Base-by-base conservation (phyloP, 2,329 filamentous ascomycete species). In the Cytospora mali region DNA sequence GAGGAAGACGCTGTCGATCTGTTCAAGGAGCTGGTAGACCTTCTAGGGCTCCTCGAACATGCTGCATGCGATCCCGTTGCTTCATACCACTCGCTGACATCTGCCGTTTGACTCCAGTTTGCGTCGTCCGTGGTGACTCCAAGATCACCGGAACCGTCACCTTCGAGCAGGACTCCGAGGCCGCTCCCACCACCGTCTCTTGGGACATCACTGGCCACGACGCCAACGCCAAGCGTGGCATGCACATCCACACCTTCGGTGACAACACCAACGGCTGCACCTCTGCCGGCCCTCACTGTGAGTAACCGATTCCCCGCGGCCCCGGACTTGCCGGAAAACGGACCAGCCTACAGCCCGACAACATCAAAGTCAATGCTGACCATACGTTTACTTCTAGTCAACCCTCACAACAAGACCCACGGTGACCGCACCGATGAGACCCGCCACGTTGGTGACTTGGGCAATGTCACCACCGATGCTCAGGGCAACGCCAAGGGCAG, bases 241-340 rank as follows among this genome's bases (percentile, higher is more conserved):
- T 98, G 86, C 95, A 99, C 86, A 89, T 99, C 75, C 95, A 99
- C 85, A 92, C 95, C 79, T 99, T 97, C 75, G 95, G 95, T 78
- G 95, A 98, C 87, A 98, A 98, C 87, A 98, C 95, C 85, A 99
- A 99, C 82, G 95, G 95, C 79, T 99, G 95, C 91, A 98, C 94
- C 70, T 96, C 91, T 70, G 95, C 95, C 70, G 95, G 95, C 60
- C 94, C 95, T 80, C 95, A 99, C 85, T 99, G 93, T 96, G 83
- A 77, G 91, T 81, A 39, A n/a, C n/a, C 25, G 6, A 16, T 16
- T 52, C 42, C 42, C 29, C 14, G 35, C 10, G 23, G 46, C 25
- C 14, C 46, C 50, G 52, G 52, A 42, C 27, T 27, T 49, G n/a
- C 56, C 56, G 35, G 53, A 54, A 5, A n/a, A 23, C 14, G 25